Conservation (phyloP, 768 basidiomycete species). For the Agaricus sinodeliciosus region DNA sequence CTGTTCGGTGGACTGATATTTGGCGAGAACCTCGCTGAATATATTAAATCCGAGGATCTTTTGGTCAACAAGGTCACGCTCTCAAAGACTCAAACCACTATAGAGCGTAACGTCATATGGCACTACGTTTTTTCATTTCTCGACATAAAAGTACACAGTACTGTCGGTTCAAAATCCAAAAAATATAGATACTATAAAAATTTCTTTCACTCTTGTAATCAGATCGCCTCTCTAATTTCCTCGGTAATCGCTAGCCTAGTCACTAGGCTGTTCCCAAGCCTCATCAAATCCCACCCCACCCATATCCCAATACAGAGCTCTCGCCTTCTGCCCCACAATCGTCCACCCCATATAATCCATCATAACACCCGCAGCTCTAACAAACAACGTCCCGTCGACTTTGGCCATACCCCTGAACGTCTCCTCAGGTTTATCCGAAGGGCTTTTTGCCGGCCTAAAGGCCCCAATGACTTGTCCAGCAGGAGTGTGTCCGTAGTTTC, state of each 20-base stretch:
- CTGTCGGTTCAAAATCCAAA: too few species aligned
- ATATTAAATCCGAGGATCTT: slow-evolving; percentile 33
- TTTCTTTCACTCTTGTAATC: neutral
- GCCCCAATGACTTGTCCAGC: slow-evolving; percentile 37
- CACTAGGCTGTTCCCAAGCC: slow-evolving; percentile 40
- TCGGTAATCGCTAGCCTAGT: neutral
- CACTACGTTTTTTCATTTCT: neutral
- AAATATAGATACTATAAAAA: too few species aligned
- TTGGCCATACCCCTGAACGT: slow-evolving; percentile 35
- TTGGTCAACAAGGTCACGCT: slow-evolving; percentile 18
- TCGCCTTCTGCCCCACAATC: slow-evolving; percentile 39
- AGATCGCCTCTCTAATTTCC: neutral
- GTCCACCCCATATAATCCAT: slow-evolving; percentile 55
- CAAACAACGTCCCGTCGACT: slow-evolving; percentile 52
- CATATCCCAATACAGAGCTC: slow-evolving; percentile 41
- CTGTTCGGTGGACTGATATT: slow-evolving; percentile 41
- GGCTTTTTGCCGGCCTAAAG: slow-evolving; percentile 19
- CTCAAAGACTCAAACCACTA: slow-evolving; percentile 7
- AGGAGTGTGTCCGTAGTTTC: slow-evolving; percentile 36
- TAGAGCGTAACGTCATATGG: neutral
- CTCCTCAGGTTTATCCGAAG: slow-evolving; percentile 24
- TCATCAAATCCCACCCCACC: slow-evolving; percentile 57
- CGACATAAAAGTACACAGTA: neutral
- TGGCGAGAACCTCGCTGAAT: slow-evolving; percentile 34
- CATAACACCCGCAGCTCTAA: slow-evolving; percentile 49